phyloP scores from a whole-genome alignment of 352 stramenopile genomes.

The Pythium sukuiense region DNA sequence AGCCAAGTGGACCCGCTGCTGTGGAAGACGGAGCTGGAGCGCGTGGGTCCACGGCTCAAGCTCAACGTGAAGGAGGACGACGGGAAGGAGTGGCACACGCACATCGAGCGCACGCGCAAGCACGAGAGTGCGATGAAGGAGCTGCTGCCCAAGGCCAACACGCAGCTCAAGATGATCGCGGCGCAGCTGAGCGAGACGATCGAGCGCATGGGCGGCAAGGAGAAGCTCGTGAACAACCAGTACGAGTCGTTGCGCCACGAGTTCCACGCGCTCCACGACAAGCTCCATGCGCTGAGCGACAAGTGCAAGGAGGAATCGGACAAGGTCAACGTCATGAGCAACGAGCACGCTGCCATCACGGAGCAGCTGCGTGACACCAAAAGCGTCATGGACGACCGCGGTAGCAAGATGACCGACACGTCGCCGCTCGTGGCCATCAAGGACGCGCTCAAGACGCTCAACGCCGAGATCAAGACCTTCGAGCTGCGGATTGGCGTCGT shows the following conservation, averaged over 20 bases:
- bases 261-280: constrained; percentile 65
- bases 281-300: constrained; percentile 56
- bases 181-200: constrained; percentile 59
- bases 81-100: constrained; percentile 77
- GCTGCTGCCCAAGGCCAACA: constrained; percentile 53
- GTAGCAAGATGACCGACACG: constrained; percentile 87
- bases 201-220: constrained; percentile 61
- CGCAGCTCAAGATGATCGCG: constrained; percentile 61
- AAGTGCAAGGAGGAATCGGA: constrained; percentile 67
- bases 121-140: constrained; percentile 66
- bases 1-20: constrained; percentile 77
- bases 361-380: constrained; percentile 81
- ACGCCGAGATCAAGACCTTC: constrained; percentile 78
- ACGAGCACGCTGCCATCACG: constrained; percentile 65
- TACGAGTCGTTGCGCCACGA: constrained; percentile 70
- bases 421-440: constrained; percentile 85
- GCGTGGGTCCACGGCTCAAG: constrained; percentile 73
- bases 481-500: constrained; percentile 82
- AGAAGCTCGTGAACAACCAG: constrained; percentile 84
- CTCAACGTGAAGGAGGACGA: constrained; percentile 53
- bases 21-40: constrained; percentile 85
- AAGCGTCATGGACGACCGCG: constrained; percentile 73
- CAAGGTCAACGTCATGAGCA: constrained; percentile 76
- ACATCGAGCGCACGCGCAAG: constrained; percentile 77
- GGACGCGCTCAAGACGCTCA: constrained; percentile 75